Evolutionary conservation across 148 eudicot genomes (phyloP), one percentile per base, ranked within the genome.

Genomic region (Pharnaceum exiguum): DNA sequence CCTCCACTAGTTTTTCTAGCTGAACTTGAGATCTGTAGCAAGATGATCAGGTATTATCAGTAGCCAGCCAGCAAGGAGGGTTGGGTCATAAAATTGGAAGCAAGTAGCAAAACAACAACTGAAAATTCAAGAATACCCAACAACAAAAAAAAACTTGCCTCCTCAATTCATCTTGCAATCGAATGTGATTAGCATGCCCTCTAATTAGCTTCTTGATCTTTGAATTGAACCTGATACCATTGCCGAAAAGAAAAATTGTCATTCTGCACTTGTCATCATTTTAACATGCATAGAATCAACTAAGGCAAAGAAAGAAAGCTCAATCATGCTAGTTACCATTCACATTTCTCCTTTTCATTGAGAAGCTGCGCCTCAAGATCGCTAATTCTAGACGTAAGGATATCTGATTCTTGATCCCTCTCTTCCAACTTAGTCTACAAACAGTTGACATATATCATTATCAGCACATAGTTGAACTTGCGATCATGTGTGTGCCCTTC

Each of bases 101-200:
- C 31, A 40, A 16, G 40, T 27, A 24, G 31, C 3, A 44, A 47
- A 8, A 59, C 45, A 24, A 46, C 33, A 28, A 35, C 23, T 32
- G 7, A 30, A 58, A 51, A 59, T 10, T 2, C 13, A 55, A 10
- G 13, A 24, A 15, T 12, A 4, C 7, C 21, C 7, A n/a, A 21
- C 2, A 9, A 11, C 59, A 15, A 48, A 28, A 26, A 46, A 46
- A 55, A 55, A 57, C 74, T 68, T 81, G 70, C 98, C 86, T 81
- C 76, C 79, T 85, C 10, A 91, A 57, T 51, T 88, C 90, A 66
- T 85, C 86, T 71, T 88, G 87, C 77, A 91, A 60, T 28, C 77
- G 68, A 46, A 66, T 63, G 67, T 79, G 83, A 51, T 63, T 82
- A 63, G 50, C 71, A 66, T 85, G 85, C 44, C 86, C 87, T 51